A percentile compares a stretch with the other conserved stretches of the same genome.
These are phyloP conservation scores for Amanita brunnescens DNA, from an alignment of 768 basidiomycete genomes.

Conservation along the genomic window DNA sequence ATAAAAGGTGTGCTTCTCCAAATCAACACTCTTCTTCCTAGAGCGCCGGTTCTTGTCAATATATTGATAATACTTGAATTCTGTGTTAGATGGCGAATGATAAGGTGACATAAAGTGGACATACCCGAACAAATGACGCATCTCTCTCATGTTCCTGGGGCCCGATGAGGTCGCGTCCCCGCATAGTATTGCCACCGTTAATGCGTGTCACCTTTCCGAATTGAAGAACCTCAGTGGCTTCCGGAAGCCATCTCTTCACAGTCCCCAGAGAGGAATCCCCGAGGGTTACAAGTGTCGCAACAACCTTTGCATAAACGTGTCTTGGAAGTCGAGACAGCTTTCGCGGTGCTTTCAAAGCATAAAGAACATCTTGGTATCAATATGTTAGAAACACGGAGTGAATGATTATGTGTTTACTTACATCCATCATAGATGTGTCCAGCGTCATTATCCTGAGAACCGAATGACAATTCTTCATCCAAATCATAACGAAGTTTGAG, in stretches of 20 bases:
- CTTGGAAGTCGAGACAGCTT: background rate
- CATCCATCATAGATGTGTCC: background rate
- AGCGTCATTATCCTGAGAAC: background rate
- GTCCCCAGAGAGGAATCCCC: background rate
- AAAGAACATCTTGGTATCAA: background rate
- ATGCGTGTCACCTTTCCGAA: slow-evolving; percentile 19
- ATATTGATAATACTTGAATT: slow-evolving; percentile 22
- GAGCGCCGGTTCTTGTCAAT: slow-evolving; percentile 19
- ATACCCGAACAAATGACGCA: slow-evolving; percentile 24
- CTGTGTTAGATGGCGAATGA: background rate
- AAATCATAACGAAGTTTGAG: slow-evolving; percentile 12
- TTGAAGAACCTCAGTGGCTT: slow-evolving; percentile 9
- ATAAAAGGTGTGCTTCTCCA: slow-evolving; percentile 17
- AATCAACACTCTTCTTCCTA: slow-evolving; percentile 7
- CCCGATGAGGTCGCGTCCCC: slow-evolving; percentile 11
- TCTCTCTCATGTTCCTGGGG: slow-evolving; percentile 17
- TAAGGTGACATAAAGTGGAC: slow-evolving; percentile 8
- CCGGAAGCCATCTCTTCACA: slow-evolving; percentile 5
- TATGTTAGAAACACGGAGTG: background rate
- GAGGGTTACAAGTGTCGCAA: slow-evolving; percentile 14
- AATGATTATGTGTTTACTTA: background rate
- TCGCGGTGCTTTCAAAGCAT: background rate
- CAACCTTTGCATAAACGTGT: slow-evolving; percentile 8
- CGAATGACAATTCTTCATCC: slow-evolving; percentile 1
- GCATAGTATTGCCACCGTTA: slow-evolving; percentile 23